Percentiles rank a stretch among this genome's conserved stretches.
Conservation (phyloP, 2,329 filamentous ascomycete species). For the Aspergillus sclerotialis region DNA sequence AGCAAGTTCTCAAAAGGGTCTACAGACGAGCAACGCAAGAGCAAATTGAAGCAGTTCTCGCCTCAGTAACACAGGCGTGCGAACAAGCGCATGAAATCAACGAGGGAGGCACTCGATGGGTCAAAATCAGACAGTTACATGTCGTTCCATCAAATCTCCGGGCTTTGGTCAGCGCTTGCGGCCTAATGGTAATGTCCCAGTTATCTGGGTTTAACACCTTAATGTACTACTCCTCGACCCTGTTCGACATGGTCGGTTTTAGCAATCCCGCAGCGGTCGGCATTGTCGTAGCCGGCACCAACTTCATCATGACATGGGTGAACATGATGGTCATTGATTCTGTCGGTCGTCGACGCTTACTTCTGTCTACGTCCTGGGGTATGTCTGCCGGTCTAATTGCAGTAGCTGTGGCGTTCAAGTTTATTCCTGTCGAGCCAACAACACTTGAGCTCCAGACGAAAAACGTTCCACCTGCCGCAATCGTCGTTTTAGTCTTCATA, state of each 20-base stretch:
- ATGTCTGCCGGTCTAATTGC: conserved; percentile 40
- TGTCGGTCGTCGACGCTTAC: conserved; percentile 39
- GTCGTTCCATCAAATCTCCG: conserved; percentile 28
- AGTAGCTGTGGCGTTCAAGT: conserved; percentile 42
- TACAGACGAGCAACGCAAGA: conserved; percentile 26
- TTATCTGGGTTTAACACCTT: conserved; percentile 42
- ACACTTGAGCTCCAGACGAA: conserved; percentile 18
- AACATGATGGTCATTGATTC: conserved; percentile 43
- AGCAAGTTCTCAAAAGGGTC: conserved; percentile 28
- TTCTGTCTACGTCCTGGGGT: conserved; percentile 38
- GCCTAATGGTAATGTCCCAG: conserved; percentile 48
- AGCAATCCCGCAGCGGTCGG: conserved; percentile 43
- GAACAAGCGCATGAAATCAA: conserved; percentile 35
- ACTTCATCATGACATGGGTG: conserved; percentile 44
- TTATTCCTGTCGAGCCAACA: conserved; percentile 41
- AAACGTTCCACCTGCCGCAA: conserved; percentile 27
- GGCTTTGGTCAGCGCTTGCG: conserved; percentile 41
- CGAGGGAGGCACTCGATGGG: conserved; percentile 36
- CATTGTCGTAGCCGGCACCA: conserved; percentile 24
- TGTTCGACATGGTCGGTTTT: conserved; percentile 45
- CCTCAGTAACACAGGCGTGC: conserved; percentile 35
- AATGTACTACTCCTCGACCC: conserved; percentile 40
- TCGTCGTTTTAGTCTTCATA: conserved; percentile 38
- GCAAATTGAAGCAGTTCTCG: conserved; percentile 41
- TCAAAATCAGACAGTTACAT: conserved; percentile 42